A percentile compares a stretch with the other conserved stretches of the same genome.
Evolutionary conservation across 257 asterid genomes (phyloP).

Genomic region (Mentha longifolia): DNA sequence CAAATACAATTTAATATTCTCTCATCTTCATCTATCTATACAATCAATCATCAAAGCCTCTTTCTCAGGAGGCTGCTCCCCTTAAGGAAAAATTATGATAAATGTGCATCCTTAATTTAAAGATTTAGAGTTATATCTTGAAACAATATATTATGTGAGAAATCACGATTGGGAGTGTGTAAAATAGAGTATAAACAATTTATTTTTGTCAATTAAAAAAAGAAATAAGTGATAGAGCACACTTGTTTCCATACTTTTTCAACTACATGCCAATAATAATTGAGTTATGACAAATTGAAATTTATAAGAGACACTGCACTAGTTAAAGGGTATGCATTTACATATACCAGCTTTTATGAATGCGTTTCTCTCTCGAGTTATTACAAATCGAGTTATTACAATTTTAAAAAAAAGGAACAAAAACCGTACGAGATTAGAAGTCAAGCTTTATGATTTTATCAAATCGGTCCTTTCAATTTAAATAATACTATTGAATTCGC

Average conservation of each 20-base stretch:
- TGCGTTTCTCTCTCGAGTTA: neutral
- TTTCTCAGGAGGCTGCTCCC: constrained; percentile 27
- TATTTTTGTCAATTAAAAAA: no score
- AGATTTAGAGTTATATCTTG: no score
- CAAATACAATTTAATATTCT: neutral
- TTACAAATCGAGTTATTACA: no score
- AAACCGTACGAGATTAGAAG: neutral
- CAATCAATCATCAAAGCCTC: neutral
- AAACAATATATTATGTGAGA: no score
- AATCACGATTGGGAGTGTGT: no score
- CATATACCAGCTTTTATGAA: neutral
- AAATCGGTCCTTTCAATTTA: neutral
- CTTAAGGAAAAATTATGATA: constrained; percentile 3
- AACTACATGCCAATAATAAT: neutral
- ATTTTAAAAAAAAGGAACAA: no score
- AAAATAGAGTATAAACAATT: no score
- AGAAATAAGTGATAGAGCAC: no score
- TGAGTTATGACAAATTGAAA: neutral
- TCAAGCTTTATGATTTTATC: neutral
- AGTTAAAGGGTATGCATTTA: no score
- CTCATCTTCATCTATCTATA: neutral
- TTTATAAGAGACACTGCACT: no score
- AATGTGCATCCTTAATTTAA: neutral
- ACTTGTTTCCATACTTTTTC: no score
- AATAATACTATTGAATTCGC: neutral